Conservation (phyloP, 1,139 yeast genomes). For the Saccharomyces hybrid region DNA sequence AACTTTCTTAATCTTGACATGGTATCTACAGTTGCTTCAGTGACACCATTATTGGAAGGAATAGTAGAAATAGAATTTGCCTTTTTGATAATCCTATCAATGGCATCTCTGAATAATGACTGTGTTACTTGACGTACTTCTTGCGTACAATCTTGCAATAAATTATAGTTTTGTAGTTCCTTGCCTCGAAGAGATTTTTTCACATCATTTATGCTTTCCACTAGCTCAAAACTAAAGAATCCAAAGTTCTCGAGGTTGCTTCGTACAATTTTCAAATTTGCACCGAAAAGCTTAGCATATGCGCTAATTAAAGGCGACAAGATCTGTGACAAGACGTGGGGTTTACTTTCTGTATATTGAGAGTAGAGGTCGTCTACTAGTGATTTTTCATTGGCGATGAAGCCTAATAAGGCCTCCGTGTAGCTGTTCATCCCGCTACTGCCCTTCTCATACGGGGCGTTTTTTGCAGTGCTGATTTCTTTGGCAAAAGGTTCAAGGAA, state of each 20-base stretch:
- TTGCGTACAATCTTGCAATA: slow-evolving; percentile 15
- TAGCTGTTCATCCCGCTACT: slow-evolving; percentile 52
- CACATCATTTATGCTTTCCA: slow-evolving; percentile 32
- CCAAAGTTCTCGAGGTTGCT: slow-evolving; percentile 36
- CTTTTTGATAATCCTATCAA: slow-evolving; percentile 43
- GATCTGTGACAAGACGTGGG: slow-evolving; percentile 38
- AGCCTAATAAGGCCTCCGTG: slow-evolving; percentile 45
- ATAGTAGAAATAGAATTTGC: slow-evolving; percentile 40
- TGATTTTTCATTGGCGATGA: slow-evolving; percentile 42
- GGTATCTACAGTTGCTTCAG: slow-evolving; percentile 61
- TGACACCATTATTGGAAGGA: slow-evolving; percentile 59
- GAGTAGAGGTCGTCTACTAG: slow-evolving; percentile 38
- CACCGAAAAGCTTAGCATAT: slow-evolving; percentile 32
- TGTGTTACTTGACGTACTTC: slow-evolving; percentile 32
- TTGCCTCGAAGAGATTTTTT: slow-evolving; percentile 25
- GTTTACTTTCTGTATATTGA: slow-evolving; percentile 33
- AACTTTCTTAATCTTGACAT: slow-evolving; percentile 57
- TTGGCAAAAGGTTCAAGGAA: slow-evolving; percentile 43
- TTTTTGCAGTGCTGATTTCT: slow-evolving; percentile 36
- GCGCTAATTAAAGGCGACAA: slow-evolving; percentile 33
- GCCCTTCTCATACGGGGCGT: slow-evolving; percentile 54
- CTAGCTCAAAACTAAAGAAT: slow-evolving; percentile 41
- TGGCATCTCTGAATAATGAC: slow-evolving; percentile 49
- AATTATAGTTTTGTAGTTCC: slow-evolving; percentile 15
- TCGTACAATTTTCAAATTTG: slow-evolving; percentile 34